A percentile compares a stretch with the other conserved stretches of the same genome.
These are phyloP conservation scores for Phytophthora vignae DNA, from an alignment of 352 stramenopile species.

Conservation along the genomic window DNA sequence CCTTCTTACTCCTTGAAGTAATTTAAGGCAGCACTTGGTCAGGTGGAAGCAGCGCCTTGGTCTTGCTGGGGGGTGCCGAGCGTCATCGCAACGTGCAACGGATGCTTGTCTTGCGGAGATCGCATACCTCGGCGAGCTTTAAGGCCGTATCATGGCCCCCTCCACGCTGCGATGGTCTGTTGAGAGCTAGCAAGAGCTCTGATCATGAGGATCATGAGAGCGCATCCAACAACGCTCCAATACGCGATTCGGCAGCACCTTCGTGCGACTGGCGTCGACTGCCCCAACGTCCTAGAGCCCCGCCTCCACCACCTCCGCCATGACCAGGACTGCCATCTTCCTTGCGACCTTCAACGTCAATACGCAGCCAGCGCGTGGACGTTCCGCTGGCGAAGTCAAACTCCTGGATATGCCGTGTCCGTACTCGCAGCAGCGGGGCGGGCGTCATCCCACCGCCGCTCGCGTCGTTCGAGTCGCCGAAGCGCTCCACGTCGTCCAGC, in stretches of 20 bases:
- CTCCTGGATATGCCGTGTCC: constrained; percentile 81
- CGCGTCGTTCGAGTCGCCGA: constrained; percentile 47
- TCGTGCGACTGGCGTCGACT: constrained; percentile 45
- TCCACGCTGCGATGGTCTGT: too few relatives aligned
- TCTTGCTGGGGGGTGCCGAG: not conserved
- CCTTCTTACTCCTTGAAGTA: not conserved
- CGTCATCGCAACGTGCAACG: not conserved
- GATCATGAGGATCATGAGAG: constrained; percentile 46
- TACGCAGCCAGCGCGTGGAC: constrained; percentile 70
- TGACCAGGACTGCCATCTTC: constrained; percentile 44
- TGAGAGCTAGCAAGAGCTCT: not conserved
- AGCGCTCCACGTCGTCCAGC: constrained; percentile 83
- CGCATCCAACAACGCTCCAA: constrained; percentile 49
- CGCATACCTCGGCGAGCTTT: not conserved
- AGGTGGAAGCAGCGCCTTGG: not conserved
- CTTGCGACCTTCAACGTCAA: constrained; percentile 67
- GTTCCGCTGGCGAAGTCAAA: constrained; percentile 81
- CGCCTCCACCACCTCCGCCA: constrained; percentile 15
- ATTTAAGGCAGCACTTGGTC: not conserved
- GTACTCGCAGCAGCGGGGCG: constrained; percentile 67
- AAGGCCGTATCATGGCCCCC: not conserved
- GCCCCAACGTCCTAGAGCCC: constrained; percentile 29
- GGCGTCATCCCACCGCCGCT: constrained; percentile 50
- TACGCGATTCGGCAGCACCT: constrained; percentile 43
- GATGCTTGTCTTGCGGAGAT: not conserved